Conservation (phyloP, 169 alveolate genomes). For the Toxoplasma gondii region DNA sequence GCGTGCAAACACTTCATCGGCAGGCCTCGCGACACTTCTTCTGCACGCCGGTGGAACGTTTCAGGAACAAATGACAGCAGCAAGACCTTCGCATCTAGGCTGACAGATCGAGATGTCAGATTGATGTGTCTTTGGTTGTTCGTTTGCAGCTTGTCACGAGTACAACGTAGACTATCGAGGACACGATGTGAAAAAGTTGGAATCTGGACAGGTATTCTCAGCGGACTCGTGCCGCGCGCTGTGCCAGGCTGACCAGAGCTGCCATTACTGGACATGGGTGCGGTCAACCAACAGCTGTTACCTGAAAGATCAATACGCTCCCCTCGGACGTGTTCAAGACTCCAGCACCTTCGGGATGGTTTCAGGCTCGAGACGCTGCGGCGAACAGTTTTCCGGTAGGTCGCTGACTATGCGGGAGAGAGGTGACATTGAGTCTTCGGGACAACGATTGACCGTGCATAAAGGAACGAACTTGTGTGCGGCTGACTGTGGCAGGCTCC, state of each 20-base stretch:
- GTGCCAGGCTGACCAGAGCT: background rate
- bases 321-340: background rate
- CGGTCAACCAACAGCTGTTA: conserved; percentile 27
- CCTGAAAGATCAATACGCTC: conserved; percentile 33
- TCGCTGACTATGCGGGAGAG: background rate
- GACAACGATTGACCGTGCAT: too few species aligned
- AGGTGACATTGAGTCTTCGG: too few species aligned
- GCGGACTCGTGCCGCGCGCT: conserved; percentile 33
- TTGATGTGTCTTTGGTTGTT: background rate
- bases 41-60: background rate
- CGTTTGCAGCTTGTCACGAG: conserved; percentile 23
- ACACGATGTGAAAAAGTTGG: conserved; percentile 23
- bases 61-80: background rate
- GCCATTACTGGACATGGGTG: conserved; percentile 50
- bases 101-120: too few species aligned
- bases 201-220: conserved; percentile 11
- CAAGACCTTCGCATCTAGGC: too few species aligned
- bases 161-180: conserved; percentile 41
- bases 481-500: background rate
- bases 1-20: too few species aligned
- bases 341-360: conserved; percentile 11
- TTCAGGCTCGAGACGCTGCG: conserved; percentile 34
- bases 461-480: background rate
- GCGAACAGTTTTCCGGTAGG: background rate
- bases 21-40: background rate